A percentile compares a stretch with the other conserved stretches of the same genome.
phyloP scores from a whole-genome alignment of 2,329 filamentous ascomycete species.

The Aspergillus tamarii region DNA sequence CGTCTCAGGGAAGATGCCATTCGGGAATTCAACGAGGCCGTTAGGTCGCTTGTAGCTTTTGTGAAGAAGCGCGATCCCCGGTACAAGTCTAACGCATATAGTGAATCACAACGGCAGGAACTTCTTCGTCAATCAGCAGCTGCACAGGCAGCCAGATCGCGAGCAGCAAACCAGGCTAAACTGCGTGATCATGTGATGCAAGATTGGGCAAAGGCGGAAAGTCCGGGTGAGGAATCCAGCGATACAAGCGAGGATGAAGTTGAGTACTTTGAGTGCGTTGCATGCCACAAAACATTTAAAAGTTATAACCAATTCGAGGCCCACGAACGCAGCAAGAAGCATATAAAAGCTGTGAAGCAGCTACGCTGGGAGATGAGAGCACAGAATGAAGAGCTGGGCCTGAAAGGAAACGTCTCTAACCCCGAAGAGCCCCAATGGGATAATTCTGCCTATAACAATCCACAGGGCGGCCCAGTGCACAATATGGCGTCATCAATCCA shows the following conservation, averaged over 20 bases:
- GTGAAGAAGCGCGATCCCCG: conserved; percentile 89
- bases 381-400: conserved; percentile 64
- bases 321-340: conserved; percentile 97
- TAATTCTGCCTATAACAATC: too few species aligned
- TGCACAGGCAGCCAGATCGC: conserved; percentile 80
- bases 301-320: conserved; percentile 89
- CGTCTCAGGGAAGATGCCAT: conserved; percentile 79
- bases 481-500: background rate
- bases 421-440: background rate
- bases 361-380: conserved; percentile 80
- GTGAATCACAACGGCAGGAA: conserved; percentile 79
- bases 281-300: conserved; percentile 72
- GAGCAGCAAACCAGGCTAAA: conserved; percentile 79
- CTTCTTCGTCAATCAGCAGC: conserved; percentile 75
- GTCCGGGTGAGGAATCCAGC: conserved; percentile 55
- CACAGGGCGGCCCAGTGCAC: background rate
- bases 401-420: conserved; percentile 17
- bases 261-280: conserved; percentile 65
- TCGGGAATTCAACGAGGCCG: conserved; percentile 89
- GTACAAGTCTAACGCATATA: conserved; percentile 75
- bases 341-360: conserved; percentile 81
- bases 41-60: conserved; percentile 82
- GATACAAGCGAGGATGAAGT: conserved; percentile 52
- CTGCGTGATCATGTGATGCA: conserved; percentile 67
- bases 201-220: conserved; percentile 71